A percentile compares a stretch with the other conserved stretches of the same genome.
These are phyloP conservation scores for Articulospora tetracladia DNA, from an alignment of 495 filamentous ascomycete genomes.

Conservation along the genomic window DNA sequence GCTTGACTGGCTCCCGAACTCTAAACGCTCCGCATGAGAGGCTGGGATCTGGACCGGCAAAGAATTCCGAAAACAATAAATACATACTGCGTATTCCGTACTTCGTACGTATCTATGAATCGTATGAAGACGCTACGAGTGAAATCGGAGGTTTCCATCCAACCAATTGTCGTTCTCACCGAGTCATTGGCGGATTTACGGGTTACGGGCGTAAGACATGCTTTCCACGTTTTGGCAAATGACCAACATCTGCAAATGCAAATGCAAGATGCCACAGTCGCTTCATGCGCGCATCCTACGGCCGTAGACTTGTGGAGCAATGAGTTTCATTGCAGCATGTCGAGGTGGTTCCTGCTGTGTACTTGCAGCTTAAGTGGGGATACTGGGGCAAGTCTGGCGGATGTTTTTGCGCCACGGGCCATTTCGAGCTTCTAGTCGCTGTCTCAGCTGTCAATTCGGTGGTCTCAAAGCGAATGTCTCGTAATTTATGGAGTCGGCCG, in stretches of 20 bases:
- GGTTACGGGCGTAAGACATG: neutral
- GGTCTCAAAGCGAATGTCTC: neutral
- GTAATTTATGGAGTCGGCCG: neutral
- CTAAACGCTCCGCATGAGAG: neutral
- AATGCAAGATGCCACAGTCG: neutral
- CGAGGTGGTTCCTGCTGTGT: neutral
- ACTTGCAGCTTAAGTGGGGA: neutral
- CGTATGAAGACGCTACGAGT: too few relatives aligned
- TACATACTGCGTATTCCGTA: neutral
- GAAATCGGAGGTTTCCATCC: neutral
- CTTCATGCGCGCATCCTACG: neutral
- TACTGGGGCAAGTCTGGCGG: neutral
- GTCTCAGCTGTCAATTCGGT: neutral
- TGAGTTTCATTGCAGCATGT: neutral
- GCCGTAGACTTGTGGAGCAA: neutral
- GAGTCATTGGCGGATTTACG: neutral
- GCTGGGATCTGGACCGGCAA: neutral
- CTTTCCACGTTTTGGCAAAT: neutral
- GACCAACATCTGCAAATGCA: neutral
- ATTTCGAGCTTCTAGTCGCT: neutral
- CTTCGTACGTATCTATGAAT: neutral
- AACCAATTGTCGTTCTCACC: neutral
- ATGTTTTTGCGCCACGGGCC: neutral
- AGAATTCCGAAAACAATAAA: neutral
- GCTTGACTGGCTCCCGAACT: too few relatives aligned